These are phyloP conservation scores for Brassica carinata DNA, from an alignment of 345 rosid genomes.

Conservation along the genomic window DNA sequence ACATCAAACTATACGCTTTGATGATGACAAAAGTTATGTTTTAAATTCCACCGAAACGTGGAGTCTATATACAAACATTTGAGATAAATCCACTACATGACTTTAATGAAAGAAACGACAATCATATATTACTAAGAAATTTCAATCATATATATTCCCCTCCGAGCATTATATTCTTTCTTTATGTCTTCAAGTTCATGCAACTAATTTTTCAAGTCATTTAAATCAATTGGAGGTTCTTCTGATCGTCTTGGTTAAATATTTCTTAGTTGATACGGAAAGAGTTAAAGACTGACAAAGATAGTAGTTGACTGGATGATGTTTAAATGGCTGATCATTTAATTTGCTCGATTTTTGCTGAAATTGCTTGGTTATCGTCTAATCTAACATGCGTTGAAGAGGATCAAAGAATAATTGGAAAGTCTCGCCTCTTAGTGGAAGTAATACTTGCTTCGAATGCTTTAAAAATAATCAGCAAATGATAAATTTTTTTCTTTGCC, in stretches of 20 bases:
- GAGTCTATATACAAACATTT: too few relatives aligned
- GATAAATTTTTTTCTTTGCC: too few relatives aligned
- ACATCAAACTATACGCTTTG: not conserved
- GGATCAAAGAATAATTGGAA: not conserved
- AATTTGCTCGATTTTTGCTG: not conserved
- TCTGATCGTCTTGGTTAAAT: not conserved
- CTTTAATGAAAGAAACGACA: not conserved
- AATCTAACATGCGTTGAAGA: not conserved
- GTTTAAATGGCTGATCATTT: not conserved
- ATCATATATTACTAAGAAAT: too few relatives aligned
- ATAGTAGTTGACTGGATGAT: not conserved
- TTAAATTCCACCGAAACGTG: too few relatives aligned
- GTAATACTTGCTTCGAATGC: too few relatives aligned
- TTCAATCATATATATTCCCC: too few relatives aligned
- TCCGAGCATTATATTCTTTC: not conserved
- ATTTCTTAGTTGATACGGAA: not conserved
- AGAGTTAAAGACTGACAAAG: not conserved
- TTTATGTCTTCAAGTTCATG: not conserved
- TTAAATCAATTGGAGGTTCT: not conserved
- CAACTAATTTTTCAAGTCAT: not conserved
- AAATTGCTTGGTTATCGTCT: not conserved
- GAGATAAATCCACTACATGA: too few relatives aligned
- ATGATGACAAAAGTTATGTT: not conserved
- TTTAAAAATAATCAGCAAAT: too few relatives aligned
- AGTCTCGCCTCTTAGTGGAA: too few relatives aligned